Evolutionary conservation across 257 asterid species (phyloP).

Genomic region (Ilex aquifolium): DNA sequence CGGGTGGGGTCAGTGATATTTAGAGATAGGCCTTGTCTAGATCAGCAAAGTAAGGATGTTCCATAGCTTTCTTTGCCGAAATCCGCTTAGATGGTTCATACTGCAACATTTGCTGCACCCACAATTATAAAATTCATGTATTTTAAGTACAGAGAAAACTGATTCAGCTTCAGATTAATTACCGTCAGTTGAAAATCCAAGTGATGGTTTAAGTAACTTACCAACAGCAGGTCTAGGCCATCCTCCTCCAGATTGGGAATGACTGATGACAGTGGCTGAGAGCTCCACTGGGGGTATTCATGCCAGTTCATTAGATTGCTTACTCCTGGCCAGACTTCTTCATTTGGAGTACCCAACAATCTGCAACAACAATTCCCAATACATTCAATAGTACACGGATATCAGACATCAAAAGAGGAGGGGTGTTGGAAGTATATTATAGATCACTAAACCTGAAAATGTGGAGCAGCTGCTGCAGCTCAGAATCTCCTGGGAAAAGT

Average conservation of each 20-base stretch:
- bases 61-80: constrained; percentile 98
- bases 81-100: constrained; percentile 86
- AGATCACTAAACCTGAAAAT: constrained; percentile 60
- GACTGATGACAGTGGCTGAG: constrained; percentile 66
- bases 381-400: neutral
- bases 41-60: constrained; percentile 78
- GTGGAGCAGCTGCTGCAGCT: constrained; percentile 95
- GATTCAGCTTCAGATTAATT: too few relatives aligned
- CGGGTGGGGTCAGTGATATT: neutral
- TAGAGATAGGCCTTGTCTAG: constrained; percentile 59
- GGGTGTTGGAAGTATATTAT: too few relatives aligned
- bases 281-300: constrained; percentile 91
- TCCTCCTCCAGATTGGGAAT: constrained; percentile 72
- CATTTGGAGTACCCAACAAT: constrained; percentile 86
- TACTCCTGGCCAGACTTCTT: constrained; percentile 88
- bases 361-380: constrained; percentile 24
- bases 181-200: neutral
- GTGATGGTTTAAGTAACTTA: constrained; percentile 20
- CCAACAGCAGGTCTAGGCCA: constrained; percentile 68
- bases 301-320: constrained; percentile 94
- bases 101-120: constrained; percentile 77
- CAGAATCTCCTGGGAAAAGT: constrained; percentile 92
- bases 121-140: too few relatives aligned
- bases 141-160: too few relatives aligned
- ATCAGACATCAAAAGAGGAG: neutral